Evolutionary conservation across 2,329 filamentous ascomycete species (phyloP).

Genomic region (Cladobotryum protrusum): DNA sequence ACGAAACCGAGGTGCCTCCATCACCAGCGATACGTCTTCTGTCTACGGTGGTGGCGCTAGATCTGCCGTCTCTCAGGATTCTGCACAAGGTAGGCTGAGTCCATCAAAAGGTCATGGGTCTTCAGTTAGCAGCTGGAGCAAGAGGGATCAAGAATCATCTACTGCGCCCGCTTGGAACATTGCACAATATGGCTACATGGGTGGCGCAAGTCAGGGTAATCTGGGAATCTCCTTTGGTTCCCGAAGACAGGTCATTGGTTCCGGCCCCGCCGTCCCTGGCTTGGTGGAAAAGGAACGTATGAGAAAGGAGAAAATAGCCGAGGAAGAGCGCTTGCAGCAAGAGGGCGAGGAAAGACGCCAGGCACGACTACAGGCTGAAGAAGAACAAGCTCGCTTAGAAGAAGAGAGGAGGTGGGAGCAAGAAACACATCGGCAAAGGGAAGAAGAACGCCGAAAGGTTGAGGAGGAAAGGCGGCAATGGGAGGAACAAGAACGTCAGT

Average conservation of each 20-base stretch:
- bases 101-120: slow-evolving; percentile 55
- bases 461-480: slow-evolving; percentile 66
- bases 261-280: slow-evolving; percentile 71
- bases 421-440: slow-evolving; percentile 53
- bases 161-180: slow-evolving; percentile 97
- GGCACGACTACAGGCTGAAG: slow-evolving; percentile 49
- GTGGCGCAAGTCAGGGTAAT: slow-evolving; percentile 91
- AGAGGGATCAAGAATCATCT: slow-evolving; percentile 68
- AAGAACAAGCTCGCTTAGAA: slow-evolving; percentile 53
- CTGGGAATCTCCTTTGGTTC: slow-evolving; percentile 90
- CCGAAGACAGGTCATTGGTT: slow-evolving; percentile 83
- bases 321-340: slow-evolving; percentile 52
- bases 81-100: slow-evolving; percentile 51
- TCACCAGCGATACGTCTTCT: slow-evolving; percentile 54
- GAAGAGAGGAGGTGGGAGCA: slow-evolving; percentile 64
- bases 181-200: slow-evolving; percentile 97
- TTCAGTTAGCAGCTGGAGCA: slow-evolving; percentile 83
- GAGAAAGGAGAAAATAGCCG: slow-evolving; percentile 50
- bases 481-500: slow-evolving; percentile 70
- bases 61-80: slow-evolving; percentile 41
- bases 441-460: slow-evolving; percentile 53
- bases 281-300: slow-evolving; percentile 76
- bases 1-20: slow-evolving; percentile 44
- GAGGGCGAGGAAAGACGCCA: slow-evolving; percentile 47
- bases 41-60: slow-evolving; percentile 33